Conservation (phyloP, 257 asterid species). For the Verbascum thapsus region DNA sequence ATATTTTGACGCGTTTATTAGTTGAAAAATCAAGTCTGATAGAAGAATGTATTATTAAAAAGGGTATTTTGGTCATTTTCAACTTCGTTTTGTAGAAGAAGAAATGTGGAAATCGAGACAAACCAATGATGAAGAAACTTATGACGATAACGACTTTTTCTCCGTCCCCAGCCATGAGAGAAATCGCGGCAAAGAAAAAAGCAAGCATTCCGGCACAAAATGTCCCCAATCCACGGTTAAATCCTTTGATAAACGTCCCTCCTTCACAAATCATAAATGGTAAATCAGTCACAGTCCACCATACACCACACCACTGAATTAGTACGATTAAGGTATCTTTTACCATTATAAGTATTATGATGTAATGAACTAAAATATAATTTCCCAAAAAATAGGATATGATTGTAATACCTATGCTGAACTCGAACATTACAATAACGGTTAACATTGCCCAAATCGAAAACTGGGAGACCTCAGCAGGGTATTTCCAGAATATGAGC, state of each 20-base stretch:
- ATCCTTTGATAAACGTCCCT: constrained; percentile 66
- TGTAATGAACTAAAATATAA: too few species aligned
- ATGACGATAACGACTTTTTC: constrained; percentile 47
- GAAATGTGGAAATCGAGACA: background rate
- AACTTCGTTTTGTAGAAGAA: too few species aligned
- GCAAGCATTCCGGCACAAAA: constrained; percentile 63
- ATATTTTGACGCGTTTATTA: too few species aligned
- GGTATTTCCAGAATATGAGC: constrained; percentile 60
- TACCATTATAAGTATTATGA: too few species aligned
- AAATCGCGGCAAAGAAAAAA: constrained; percentile 44
- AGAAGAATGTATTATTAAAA: too few species aligned
- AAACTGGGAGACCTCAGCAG: constrained; percentile 53
- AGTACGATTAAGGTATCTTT: too few species aligned
- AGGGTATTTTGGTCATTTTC: too few species aligned
- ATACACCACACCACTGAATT: too few species aligned
- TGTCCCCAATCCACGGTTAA: constrained; percentile 71
- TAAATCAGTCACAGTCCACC: too few species aligned
- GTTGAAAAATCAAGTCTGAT: too few species aligned
- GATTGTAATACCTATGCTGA: constrained; percentile 62
- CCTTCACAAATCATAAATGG: constrained; percentile 35
- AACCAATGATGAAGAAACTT: constrained; percentile 55
- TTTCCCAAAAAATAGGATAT: too few species aligned
- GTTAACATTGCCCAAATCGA: constrained; percentile 79
- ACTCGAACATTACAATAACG: constrained; percentile 78
- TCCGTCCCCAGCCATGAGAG: constrained; percentile 41